Base-by-base conservation (phyloP, 495 filamentous ascomycete genomes). In the Lineolata rhizophorae region DNA sequence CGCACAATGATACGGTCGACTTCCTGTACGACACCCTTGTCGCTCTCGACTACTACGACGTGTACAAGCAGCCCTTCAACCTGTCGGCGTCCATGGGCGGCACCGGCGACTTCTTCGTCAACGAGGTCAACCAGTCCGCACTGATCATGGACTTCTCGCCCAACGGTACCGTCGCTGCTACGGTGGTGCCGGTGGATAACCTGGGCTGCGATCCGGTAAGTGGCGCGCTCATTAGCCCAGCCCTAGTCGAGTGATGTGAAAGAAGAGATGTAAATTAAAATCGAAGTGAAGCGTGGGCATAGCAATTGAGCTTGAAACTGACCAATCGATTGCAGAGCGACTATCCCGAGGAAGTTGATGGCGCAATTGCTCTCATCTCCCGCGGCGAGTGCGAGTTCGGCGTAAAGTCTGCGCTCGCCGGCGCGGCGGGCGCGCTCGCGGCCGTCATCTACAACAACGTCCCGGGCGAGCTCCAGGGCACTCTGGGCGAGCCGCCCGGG, bases 391-490 rank as follows among this genome's bases (percentile, higher is more conserved):
- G 74, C 37, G 44, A 57, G 9, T 78, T 78, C 35, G 63, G 53
- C 20, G 37, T 60, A 8, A 78, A 80, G 50, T 56, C 69, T 11
- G 51, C 56, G 4, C 48, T 62, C 4, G 74, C 72, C 4, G 63
- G 61, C n/a, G 46, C 49, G 1, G 67, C 71, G 14, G 61, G 70
- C 20, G 74, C 75, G 5, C 43, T 49, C 10, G 75, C 54, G 0
- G 54, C 58, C 0, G 44, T 78, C 41, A 56, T 77, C 33, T 79
- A 77, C 50, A 76, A 79, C 54, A 75, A 77, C 43, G 58, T 47
- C 10, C 47, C 47, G 0, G 72, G 70, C 3, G 19, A 42, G 12
- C 37, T 73, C 1, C 41, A 50, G 13, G 57, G 61, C 25, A 77
- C 71, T 10, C 55, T 80, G 2, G 67, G 65, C 30, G 54, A 37